These are phyloP conservation scores for Dryadomyces quercivorus DNA, from an alignment of 2,329 filamentous ascomycete species.

Conservation along the genomic window DNA sequence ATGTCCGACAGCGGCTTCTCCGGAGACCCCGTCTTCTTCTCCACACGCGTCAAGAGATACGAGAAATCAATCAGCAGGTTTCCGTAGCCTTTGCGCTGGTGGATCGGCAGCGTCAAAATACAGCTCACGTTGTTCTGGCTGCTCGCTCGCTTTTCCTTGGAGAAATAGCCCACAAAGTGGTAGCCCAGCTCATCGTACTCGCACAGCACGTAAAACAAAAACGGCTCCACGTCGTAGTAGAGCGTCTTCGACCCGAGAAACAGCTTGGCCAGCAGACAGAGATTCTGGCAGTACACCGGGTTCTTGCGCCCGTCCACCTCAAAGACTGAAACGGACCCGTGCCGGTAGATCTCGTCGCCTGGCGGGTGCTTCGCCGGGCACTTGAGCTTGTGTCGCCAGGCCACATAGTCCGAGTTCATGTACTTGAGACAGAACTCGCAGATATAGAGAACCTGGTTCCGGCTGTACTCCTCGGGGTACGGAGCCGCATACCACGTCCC, in stretches of 20 bases:
- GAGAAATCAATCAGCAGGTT: slow-evolving; percentile 97
- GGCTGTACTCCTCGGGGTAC: slow-evolving; percentile 95
- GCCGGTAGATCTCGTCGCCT: slow-evolving; percentile 93
- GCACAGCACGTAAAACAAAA: slow-evolving; percentile 93
- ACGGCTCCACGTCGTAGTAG: slow-evolving; percentile 96
- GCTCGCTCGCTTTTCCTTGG: slow-evolving; percentile 91
- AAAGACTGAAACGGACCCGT: slow-evolving; percentile 85
- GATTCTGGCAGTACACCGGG: slow-evolving; percentile 95
- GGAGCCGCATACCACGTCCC: slow-evolving; percentile 98
- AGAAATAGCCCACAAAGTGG: slow-evolving; percentile 98
- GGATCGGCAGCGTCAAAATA: slow-evolving; percentile 89
- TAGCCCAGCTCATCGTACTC: slow-evolving; percentile 86
- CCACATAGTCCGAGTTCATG: slow-evolving; percentile 98
- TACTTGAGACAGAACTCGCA: slow-evolving; percentile 99
- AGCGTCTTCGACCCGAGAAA: slow-evolving; percentile 98
- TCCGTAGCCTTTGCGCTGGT: slow-evolving; percentile 93
- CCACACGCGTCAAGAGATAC: slow-evolving; percentile 85
- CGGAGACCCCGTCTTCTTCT: slow-evolving; percentile 87
- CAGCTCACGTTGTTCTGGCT: slow-evolving; percentile 97
- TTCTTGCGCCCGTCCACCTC: slow-evolving; percentile 96
- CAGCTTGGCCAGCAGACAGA: slow-evolving; percentile 89
- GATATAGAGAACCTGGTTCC: slow-evolving; percentile 93
- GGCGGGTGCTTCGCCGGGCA: slow-evolving; percentile 94
- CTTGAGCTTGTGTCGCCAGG: slow-evolving; percentile 95
- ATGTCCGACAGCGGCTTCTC: slow-evolving; percentile 97